Evolutionary conservation across 306 rosid genomes (phyloP), one percentile per base, ranked within the genome.

Genomic region (Adenanthera pavonina): DNA sequence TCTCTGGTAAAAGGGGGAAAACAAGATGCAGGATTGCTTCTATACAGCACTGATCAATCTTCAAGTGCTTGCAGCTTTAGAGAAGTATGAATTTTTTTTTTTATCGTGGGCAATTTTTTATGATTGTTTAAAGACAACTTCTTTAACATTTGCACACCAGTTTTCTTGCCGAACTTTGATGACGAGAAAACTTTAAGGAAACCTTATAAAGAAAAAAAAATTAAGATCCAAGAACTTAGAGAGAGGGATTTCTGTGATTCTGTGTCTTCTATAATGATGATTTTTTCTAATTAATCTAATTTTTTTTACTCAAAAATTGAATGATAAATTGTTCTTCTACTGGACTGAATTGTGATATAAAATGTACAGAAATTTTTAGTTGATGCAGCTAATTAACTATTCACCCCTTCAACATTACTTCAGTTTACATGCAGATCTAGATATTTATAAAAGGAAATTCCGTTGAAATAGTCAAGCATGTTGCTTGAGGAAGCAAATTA

Each of bases 1-100:
- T 88, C 30, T 25, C 30, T 25, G 30, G 30, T 25, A 25, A 25
- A 25, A 25, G 30, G 30, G 30, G 30, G 30, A 25, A 25, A 25
- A 25, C 30, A 25, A 57, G 78, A 72, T 38, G 69, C 36, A 5
- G 97, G 94, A 52, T 89, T 88, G 90, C 97, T 95, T 79, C 95
- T 95, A 12, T 51, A 85, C 35, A 80, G 84, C 86, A 88, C 91
- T 25, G 97, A 20, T 59, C 30, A 25, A 56, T 8, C 16, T 95
- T 53, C 85, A 88, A 67, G 74, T 85, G 90, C 92, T 92, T 78
- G 92, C 91, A 59, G 86, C 91, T 43, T 91, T 89, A 30, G 97
- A 92, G 85, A 91, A 95, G 97, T 88, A 88, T 13, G 4, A 14
- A 15, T 36, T 65, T 35, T 36, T 65, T 36, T 3, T 25, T 65